Evolutionary conservation across 805 yeast species (phyloP).

Genomic region (Sugiyamaella mastotermitis): DNA sequence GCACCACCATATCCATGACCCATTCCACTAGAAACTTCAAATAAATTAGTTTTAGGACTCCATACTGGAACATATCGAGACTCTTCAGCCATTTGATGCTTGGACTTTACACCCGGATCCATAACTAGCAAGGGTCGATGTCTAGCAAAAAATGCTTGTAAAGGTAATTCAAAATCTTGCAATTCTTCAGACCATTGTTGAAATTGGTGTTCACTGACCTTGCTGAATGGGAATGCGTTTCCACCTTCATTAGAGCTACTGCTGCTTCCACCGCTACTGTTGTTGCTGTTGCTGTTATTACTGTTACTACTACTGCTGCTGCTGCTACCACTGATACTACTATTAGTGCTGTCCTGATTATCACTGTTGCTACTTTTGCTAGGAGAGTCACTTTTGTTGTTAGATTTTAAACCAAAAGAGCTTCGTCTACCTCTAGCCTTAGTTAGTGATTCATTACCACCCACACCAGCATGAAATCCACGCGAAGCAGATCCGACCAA

Average conservation of each 20-base stretch:
- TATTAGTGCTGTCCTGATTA: background rate
- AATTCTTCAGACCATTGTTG: slow-evolving; percentile 13
- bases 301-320: background rate
- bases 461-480: background rate
- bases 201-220: slow-evolving; percentile 14
- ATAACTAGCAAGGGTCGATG: slow-evolving; percentile 41
- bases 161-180: slow-evolving; percentile 20
- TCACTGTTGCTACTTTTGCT: background rate
- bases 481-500: slow-evolving; percentile 1
- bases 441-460: background rate
- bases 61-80: slow-evolving; percentile 7
- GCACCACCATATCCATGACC: background rate
- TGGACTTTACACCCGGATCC: slow-evolving; percentile 22
- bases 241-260: no score
- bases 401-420: background rate
- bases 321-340: background rate
- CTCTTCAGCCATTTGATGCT: slow-evolving; percentile 4
- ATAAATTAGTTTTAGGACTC: slow-evolving; percentile 7
- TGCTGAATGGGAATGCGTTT: slow-evolving; percentile 16
- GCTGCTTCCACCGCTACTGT: background rate
- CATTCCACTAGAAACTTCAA: slow-evolving; percentile 5
- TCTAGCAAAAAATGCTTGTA: slow-evolving; percentile 41
- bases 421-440: background rate
- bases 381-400: slow-evolving; percentile 1
- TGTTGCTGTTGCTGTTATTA: slow-evolving; percentile 2